Evolutionary conservation across 345 rosid species (phyloP), one percentile per base, ranked within the genome.

Genomic region (Pistacia atlantica): DNA sequence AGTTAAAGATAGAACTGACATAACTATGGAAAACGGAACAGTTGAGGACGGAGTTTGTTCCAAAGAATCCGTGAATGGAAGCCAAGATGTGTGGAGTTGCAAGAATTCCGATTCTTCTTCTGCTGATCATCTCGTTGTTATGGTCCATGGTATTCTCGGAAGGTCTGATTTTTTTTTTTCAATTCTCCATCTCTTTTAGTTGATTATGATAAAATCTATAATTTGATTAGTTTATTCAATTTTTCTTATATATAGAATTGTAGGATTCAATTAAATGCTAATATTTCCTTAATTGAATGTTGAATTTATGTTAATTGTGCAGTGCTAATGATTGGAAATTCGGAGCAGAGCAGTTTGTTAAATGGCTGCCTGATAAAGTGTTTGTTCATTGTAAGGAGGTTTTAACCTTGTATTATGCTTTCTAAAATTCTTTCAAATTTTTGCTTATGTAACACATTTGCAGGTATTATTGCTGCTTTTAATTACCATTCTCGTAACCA

Each of bases 121-220:
- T 9, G 95, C 95, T 9, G 97, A 97, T 86, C 99, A 97, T 81
- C 98, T 97, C 71, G 97, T 97, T 25, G 82, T 97, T 79, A 90
- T 92, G 99, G 95, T 92, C 81, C 96, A 97, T 76, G 99, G 98
- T 11, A 97, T 97, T 69, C 89, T 94, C n/a, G 99, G 99, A 77
- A 91, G 98, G 99, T 92, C 75, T 42, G 69, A 13, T 28, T 35
- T 64, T 5, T 31, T 31, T 45, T 46, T n/a, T 61, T 11, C 2
- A 8, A 22, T 74, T 52, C 20, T 37, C 28, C 57, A 4, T 60
- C 48, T 11, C 12, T 59, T 12, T 37, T 55, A 16, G n/a, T 9
- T 10, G n/a, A 66, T 65, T 75, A 51, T 61, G 11, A 42, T 57
- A 7, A 7, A 17, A 17, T 69, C 18, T 71, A 58, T 38, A 37